These are phyloP conservation scores for Rubroshorea leprosula DNA, from an alignment of 345 rosid genomes.

Conservation along the genomic window DNA sequence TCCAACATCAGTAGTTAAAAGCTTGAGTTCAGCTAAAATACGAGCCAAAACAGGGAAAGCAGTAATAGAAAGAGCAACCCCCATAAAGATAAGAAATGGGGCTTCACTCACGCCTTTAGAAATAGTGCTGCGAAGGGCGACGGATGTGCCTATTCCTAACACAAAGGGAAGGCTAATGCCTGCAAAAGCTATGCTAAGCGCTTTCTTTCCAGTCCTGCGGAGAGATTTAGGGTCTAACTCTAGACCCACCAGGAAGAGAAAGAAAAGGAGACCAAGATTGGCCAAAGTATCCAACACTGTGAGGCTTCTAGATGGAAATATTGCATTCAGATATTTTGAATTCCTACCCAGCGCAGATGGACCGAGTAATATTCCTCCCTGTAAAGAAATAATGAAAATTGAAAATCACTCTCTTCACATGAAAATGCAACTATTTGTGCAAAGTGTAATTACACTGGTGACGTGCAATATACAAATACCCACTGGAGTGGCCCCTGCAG, in stretches of 20 bases:
- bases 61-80: constrained; percentile 73
- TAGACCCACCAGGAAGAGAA: constrained; percentile 66
- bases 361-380: constrained; percentile 80
- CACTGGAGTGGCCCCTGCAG: too few relatives aligned
- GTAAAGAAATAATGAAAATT: background rate
- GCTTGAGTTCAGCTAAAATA: constrained; percentile 80
- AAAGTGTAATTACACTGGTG: too few relatives aligned
- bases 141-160: constrained; percentile 61
- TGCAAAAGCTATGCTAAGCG: constrained; percentile 51
- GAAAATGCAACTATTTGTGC: too few relatives aligned
- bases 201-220: constrained; percentile 53
- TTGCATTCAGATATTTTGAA: constrained; percentile 28
- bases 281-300: constrained; percentile 76
- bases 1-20: constrained; percentile 71
- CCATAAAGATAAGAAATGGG: constrained; percentile 74
- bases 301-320: constrained; percentile 51
- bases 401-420: background rate
- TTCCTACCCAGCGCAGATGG: constrained; percentile 73
- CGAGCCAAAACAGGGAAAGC: constrained; percentile 85
- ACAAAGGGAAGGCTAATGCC: constrained; percentile 61
- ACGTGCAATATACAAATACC: too few relatives aligned
- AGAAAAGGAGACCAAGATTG: constrained; percentile 73
- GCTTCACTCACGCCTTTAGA: constrained; percentile 5
- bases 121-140: constrained; percentile 5
- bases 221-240: constrained; percentile 51